Conservation (phyloP, 2,329 filamentous ascomycete species). For the Nothophaeocryptopus gaeumannii region DNA sequence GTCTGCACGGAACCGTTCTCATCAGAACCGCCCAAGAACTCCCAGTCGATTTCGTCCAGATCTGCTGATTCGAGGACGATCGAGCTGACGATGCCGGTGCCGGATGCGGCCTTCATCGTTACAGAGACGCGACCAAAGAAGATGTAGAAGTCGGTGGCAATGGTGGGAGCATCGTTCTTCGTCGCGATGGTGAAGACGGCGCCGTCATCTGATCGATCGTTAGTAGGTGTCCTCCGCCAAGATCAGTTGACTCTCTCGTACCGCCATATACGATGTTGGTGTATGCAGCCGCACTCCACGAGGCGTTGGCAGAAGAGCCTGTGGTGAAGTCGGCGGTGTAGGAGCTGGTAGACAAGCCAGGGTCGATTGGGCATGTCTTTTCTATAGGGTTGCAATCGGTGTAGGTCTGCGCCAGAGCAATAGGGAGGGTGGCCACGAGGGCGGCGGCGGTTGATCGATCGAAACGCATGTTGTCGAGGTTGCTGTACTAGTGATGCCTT, state of each 20-base stretch:
- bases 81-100: slow-evolving; percentile 72
- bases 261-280: slow-evolving; percentile 63
- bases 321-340: slow-evolving; percentile 51
- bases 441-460: slow-evolving; percentile 34
- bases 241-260: no score
- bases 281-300: slow-evolving; percentile 60
- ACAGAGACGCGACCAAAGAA: slow-evolving; percentile 80
- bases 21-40: slow-evolving; percentile 63
- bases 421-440: slow-evolving; percentile 41
- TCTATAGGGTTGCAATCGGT: slow-evolving; percentile 77
- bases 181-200: slow-evolving; percentile 69
- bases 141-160: slow-evolving; percentile 66
- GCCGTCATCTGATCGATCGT: slow-evolving; percentile 40
- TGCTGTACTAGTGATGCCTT: background rate
- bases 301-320: slow-evolving; percentile 60
- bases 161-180: slow-evolving; percentile 69
- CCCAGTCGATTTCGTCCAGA: slow-evolving; percentile 84
- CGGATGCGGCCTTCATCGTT: slow-evolving; percentile 69
- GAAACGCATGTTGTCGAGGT: slow-evolving; percentile 33
- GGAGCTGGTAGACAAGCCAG: slow-evolving; percentile 62
- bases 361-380: slow-evolving; percentile 65
- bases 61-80: slow-evolving; percentile 81
- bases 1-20: slow-evolving; percentile 60
- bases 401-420: slow-evolving; percentile 67
- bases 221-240: no score